Evolutionary conservation across 352 stramenopile genomes (phyloP), one percentile per base, ranked within the genome.

Genomic region (Blastocystis sp.): DNA sequence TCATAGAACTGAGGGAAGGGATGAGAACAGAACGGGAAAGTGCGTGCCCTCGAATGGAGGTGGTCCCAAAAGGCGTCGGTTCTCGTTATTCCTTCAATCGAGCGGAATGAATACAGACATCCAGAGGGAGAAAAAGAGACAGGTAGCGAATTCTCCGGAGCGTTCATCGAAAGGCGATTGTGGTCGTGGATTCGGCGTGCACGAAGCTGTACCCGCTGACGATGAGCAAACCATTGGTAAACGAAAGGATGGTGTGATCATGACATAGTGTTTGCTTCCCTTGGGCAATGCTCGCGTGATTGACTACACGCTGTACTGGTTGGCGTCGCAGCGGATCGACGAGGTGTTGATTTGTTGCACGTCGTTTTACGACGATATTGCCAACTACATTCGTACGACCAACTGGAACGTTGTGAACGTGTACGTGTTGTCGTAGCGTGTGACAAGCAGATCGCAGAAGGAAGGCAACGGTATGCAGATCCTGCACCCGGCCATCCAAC

Each of bases 281-380:
- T 69, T 85, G 61, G 74, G n/a, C 10, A 85, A 85, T 41, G 66
- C 66, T 50, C 26, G 24, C 19, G 60, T 85, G 24, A 67, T 85
- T 55, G 74, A 85, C 29, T 85, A 85, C 39, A 69, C 74, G 19
- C 41, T 85, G n/a, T 85, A 85, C 35, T 85, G 74, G 74, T 24
- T 85, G n/a, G 60, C 74, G 0, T 66, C 74, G 31, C 74, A 85
- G 31, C 65, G 61, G 67, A 24, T 85, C 13, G 55, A 85, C 55
- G 74, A 85, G 45, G 60, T 85, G 26, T 45, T 85, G 51, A 39
- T 85, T 59, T 85, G 74, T 31, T 67, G 60, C 31, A 67, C 74
- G 37, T 39, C 24, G 19, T 29, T 69, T 41, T 33, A 69, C 61
- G 26, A 85, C 21, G 45, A 45, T 10, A 55, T 85, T 26, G 35